Evolutionary conservation across 305 asterid genomes (phyloP), one percentile per base, ranked within the genome.

Genomic region (Plantago rigida): DNA sequence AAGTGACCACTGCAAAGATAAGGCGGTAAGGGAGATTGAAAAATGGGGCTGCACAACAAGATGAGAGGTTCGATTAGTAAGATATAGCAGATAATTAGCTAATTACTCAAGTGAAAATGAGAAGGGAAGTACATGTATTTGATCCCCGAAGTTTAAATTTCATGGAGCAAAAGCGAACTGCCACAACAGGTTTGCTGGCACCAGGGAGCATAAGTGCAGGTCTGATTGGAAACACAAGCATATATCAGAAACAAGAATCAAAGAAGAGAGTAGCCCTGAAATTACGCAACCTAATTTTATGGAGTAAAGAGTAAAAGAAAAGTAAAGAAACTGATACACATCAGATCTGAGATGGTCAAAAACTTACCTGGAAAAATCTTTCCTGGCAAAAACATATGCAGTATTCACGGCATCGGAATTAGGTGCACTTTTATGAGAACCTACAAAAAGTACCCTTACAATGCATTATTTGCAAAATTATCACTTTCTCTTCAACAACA

Each of bases 201-300:
- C 97, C 91, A 39, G 99, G 97, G 52, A 92, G 96, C 89, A 92
- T 82, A 70, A 92, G 82, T 34, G 99, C 92, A 57, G 99, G 99
- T 78, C 99, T 92, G 83, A 39, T 51, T 64, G 41, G 60, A 72
- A 64, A 76, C 57, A 72, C 62, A 74, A 60, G 64, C 12, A 64
- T 65, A 56, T 22, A 47, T 47, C 44, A 64, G 45, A 39, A 54
- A 19, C 9, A 0, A 17, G 68, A 56, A 47, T 22, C 48, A 14
- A 15, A 56, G 45, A 47, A 63, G 55, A 61, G 34, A 26, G 49
- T 8, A 55, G 34, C 3, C 13, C 29, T 22, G 15, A 13, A 15
- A 26, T n/a, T 15, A 59, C 39, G 1, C 45, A 49, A 60, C 34
- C 54, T 45, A 60, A 45, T 48, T 28, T 49, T 26, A 36, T 24